Percentiles rank a stretch among this genome's conserved stretches.
These are phyloP conservation scores for Colletotrichum eremochloae DNA, from an alignment of 2,329 filamentous ascomycete genomes.

Conservation along the genomic window DNA sequence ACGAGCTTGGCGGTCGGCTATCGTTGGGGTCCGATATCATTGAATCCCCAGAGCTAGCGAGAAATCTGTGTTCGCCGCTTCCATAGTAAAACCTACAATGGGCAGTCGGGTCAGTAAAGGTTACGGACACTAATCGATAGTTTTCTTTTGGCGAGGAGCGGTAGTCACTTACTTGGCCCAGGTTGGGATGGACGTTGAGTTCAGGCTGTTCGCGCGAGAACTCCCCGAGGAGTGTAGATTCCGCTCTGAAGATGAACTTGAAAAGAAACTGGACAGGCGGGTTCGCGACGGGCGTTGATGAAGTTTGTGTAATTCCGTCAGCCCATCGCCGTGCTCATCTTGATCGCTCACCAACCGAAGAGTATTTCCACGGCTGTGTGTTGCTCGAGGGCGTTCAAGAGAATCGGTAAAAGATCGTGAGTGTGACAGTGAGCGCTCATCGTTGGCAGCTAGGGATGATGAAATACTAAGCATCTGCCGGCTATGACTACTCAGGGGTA, in stretches of 20 bases:
- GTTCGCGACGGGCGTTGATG: slow-evolving; percentile 66
- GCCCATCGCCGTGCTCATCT: slow-evolving; percentile 74
- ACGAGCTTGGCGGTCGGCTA: slow-evolving; percentile 61
- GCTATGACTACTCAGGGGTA: slow-evolving; percentile 64
- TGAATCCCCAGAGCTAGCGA: slow-evolving; percentile 62
- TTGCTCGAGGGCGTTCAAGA: slow-evolving; percentile 63
- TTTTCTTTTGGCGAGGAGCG: background rate
- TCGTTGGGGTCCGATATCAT: slow-evolving; percentile 62
- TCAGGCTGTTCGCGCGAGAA: slow-evolving; percentile 62
- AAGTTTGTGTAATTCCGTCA: slow-evolving; percentile 70
- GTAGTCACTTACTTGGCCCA: slow-evolving; percentile 64
- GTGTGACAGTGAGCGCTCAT: slow-evolving; percentile 56
- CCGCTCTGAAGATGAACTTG: slow-evolving; percentile 63
- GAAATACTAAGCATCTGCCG: slow-evolving; percentile 70
- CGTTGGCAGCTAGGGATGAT: slow-evolving; percentile 62
- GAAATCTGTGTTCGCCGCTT: slow-evolving; percentile 69
- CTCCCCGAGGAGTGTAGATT: slow-evolving; percentile 66
- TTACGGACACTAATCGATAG: background rate
- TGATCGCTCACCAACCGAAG: slow-evolving; percentile 66
- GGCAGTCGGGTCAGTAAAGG: slow-evolving; percentile 36
- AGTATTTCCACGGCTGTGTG: slow-evolving; percentile 57
- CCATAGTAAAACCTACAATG: slow-evolving; percentile 75
- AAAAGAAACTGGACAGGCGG: slow-evolving; percentile 65
- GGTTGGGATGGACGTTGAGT: slow-evolving; percentile 60
- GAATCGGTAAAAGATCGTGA: slow-evolving; percentile 60